Evolutionary conservation across 371 early-diverging fungal species (phyloP), one percentile per base, ranked within the genome.

Genomic region (Mortierella sp.): DNA sequence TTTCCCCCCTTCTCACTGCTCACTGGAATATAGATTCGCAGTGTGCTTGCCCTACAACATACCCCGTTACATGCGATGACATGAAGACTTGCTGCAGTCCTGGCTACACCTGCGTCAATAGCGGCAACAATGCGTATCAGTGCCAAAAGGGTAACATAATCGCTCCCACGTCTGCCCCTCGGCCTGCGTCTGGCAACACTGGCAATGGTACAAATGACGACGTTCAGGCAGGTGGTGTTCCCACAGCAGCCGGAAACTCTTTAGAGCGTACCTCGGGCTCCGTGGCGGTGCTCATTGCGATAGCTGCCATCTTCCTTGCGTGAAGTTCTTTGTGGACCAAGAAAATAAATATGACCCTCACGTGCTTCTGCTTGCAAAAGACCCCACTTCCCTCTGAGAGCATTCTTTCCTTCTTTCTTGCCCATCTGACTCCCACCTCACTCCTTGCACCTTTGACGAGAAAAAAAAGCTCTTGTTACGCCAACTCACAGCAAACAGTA

Each of bases 241-340:
- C 21, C 9, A 23, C 21, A 14, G 14, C 34, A 7, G 28, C 28
- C 10, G 24, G 31, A 47, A 28, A 30, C 2, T 19, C 12, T 10
- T 31, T 47, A 9, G 48, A 19, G 34, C 38, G 34, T 30, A 31
- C 48, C 12, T 58, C 45, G 14, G 19, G 45, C 18, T 21, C 27
- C 16, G 16, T 47, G 30, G 58, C 31, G 7, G n/a, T 27, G 4
- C 21, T 58, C 5, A 7, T 58, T 28, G 38, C 31, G 14, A 58
- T 58, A 19, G 58, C 58, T 31, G 57, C 46, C 18, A 46, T 58
- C 21, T 46, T 58, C 28, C 21, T 41, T 13, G 58, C 58, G 2
- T 45, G n/a, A 30, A 9, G n/a, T 19, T 16, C n/a, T 10, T 7
- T 16, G 23, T 54, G 23, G 39, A n/a, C 21, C 18, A 26, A n/a